Conservation (phyloP, 2,329 filamentous ascomycete species). For the Alternaria arborescens region DNA sequence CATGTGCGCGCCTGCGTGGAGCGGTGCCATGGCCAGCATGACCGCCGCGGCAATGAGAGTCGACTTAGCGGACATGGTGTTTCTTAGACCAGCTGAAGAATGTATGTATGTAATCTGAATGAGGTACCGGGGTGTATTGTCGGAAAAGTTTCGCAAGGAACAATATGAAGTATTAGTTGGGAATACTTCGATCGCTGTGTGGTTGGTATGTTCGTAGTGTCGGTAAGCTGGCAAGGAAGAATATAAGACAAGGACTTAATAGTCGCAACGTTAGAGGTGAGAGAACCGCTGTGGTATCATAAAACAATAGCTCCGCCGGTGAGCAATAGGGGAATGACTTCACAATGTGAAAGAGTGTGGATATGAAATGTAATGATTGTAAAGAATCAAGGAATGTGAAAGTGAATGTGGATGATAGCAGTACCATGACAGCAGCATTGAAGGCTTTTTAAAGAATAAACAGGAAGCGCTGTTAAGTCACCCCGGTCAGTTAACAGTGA, state of each 20-base stretch:
- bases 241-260: conserved; percentile 18
- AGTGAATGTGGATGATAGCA: conserved; percentile 25
- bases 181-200: neutral
- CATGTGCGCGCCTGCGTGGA: conserved; percentile 74
- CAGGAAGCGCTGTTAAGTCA: neutral
- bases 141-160: conserved; percentile 11
- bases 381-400: conserved; percentile 18
- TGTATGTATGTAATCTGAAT: conserved; percentile 11
- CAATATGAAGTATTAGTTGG: neutral
- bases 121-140: conserved; percentile 2
- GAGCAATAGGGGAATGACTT: conserved; percentile 19
- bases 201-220: conserved; percentile 18
- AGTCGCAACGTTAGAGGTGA: conserved; percentile 1
- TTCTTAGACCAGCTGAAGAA: conserved; percentile 17
- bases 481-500: neutral
- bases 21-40: conserved; percentile 58
- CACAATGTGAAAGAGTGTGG: conserved; percentile 33
- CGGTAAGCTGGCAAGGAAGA: conserved; percentile 20
- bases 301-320: conserved; percentile 22
- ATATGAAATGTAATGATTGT: conserved; percentile 1
- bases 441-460: neutral
- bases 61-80: conserved; percentile 18
- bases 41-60: conserved; percentile 23
- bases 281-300: conserved; percentile 15
- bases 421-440: neutral